A percentile compares a stretch with the other conserved stretches of the same genome.
Evolutionary conservation across 495 filamentous ascomycete genomes (phyloP).

Genomic region (Astrothelium macrocarpum): DNA sequence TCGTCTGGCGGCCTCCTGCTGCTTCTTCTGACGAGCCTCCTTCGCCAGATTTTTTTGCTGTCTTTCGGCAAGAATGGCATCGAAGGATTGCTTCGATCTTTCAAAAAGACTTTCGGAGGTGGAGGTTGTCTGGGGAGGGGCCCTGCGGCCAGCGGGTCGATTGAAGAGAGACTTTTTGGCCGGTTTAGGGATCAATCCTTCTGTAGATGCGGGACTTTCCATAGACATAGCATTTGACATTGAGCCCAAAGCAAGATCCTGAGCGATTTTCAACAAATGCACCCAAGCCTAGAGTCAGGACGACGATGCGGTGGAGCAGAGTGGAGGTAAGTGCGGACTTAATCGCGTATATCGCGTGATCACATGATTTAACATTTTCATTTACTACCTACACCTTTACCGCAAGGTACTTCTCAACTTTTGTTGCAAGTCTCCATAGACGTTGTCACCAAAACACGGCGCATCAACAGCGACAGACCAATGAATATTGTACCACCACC

Average conservation of each 20-base stretch:
- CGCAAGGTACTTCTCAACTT: too few relatives aligned
- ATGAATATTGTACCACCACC: conserved; percentile 34
- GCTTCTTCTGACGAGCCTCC: conserved; percentile 25
- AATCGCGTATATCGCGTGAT: background rate
- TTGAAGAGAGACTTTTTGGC: conserved; percentile 58
- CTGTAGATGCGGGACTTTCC: background rate
- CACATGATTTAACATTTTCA: background rate
- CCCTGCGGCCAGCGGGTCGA: conserved; percentile 48
- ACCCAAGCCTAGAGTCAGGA: too few relatives aligned
- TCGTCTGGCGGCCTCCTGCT: conserved; percentile 13
- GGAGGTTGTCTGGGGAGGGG: conserved; percentile 22
- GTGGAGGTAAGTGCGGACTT: background rate
- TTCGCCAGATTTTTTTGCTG: conserved; percentile 33
- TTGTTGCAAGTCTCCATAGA: too few relatives aligned
- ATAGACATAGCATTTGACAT: background rate
- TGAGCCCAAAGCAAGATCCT: background rate
- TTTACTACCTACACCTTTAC: background rate
- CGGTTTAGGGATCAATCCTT: conserved; percentile 11
- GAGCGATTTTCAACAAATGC: too few relatives aligned
- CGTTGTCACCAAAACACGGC: too few relatives aligned
- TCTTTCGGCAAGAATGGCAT: conserved; percentile 48
- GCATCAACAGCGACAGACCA: too few relatives aligned
- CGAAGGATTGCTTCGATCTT: conserved; percentile 54
- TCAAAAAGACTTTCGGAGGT: conserved; percentile 51
- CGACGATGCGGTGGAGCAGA: background rate